A percentile compares a stretch with the other conserved stretches of the same genome.
Evolutionary conservation across 306 rosid genomes (phyloP).

Genomic region (Prunus kanzakura): DNA sequence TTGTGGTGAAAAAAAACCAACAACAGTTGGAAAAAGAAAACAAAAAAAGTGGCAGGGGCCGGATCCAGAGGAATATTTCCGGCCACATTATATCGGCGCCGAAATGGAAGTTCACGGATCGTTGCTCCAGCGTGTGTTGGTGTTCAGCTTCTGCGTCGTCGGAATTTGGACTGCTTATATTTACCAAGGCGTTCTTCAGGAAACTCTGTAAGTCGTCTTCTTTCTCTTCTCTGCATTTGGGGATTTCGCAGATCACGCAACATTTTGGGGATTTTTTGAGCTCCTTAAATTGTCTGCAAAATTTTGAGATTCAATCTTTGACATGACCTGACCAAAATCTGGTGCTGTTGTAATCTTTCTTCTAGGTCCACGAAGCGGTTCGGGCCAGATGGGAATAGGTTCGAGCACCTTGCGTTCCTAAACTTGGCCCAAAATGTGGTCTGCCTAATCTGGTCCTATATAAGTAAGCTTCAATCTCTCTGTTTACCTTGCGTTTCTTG

Average conservation of each 20-base stretch:
- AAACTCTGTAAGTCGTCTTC: slow-evolving; percentile 62
- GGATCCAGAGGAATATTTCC: slow-evolving; percentile 28
- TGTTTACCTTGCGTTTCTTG: not conserved
- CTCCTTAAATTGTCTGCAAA: not conserved
- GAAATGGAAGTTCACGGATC: slow-evolving; percentile 82
- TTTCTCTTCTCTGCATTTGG: not conserved
- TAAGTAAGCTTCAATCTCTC: slow-evolving; percentile 53
- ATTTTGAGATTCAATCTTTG: not conserved
- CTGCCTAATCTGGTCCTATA: slow-evolving; percentile 89
- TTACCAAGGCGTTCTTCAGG: slow-evolving; percentile 96
- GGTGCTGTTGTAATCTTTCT: not conserved
- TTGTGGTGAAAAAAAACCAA: not conserved
- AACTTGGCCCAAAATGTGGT: slow-evolving; percentile 91
- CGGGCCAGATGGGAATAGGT: slow-evolving; percentile 68
- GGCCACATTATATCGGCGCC: slow-evolving; percentile 24
- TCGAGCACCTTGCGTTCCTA: slow-evolving; percentile 85
- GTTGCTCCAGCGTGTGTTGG: slow-evolving; percentile 65
- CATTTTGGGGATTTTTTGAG: not conserved
- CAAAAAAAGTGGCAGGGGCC: slow-evolving; percentile 1
- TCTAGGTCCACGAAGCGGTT: slow-evolving; percentile 90
- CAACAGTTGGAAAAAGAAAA: not conserved
- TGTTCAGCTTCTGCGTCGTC: slow-evolving; percentile 77
- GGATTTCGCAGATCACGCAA: not conserved
- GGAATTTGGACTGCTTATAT: slow-evolving; percentile 97
- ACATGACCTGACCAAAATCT: not conserved